A percentile compares a stretch with the other conserved stretches of the same genome.
Conservation (phyloP, 805 yeast genomes). For the Suhomyces xylopsoci region DNA sequence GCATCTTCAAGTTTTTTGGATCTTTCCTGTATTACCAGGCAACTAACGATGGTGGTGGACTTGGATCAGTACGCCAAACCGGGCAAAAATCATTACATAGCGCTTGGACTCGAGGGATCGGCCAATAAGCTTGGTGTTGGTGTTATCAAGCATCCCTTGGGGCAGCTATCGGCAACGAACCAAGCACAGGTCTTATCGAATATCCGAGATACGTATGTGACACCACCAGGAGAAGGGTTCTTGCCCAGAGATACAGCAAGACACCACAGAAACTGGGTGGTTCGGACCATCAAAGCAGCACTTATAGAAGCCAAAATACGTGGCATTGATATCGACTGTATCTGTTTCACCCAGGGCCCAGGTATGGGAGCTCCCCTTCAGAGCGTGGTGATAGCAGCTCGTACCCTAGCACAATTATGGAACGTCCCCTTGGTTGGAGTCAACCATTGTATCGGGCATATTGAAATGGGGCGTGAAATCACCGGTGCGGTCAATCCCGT, state of each 20-base stretch:
- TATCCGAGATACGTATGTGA: conserved; percentile 88
- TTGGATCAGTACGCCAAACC: conserved; percentile 44
- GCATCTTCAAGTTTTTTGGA: neutral
- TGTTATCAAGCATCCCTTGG: conserved; percentile 69
- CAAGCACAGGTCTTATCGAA: conserved; percentile 80
- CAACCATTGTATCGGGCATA: conserved; percentile 96
- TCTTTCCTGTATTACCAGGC: neutral
- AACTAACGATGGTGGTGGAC: conserved; percentile 34
- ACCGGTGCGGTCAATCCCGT: conserved; percentile 98
- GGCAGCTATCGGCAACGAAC: conserved; percentile 53
- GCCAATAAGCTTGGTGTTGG: conserved; percentile 98
- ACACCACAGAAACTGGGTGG: conserved; percentile 95
- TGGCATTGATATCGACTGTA: conserved; percentile 60
- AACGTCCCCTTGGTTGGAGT: conserved; percentile 86
- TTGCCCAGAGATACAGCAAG: conserved; percentile 95
- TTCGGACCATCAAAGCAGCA: conserved; percentile 66
- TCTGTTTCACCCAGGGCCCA: conserved; percentile 96
- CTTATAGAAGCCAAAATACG: conserved; percentile 56
- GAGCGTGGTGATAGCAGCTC: conserved; percentile 87
- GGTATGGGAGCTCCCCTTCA: conserved; percentile 99
- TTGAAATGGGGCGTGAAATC: conserved; percentile 98
- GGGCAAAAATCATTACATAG: conserved; percentile 55
- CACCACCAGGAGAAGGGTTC: conserved; percentile 99
- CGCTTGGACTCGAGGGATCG: conserved; percentile 93
- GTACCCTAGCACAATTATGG: conserved; percentile 81